A percentile compares a stretch with the other conserved stretches of the same genome.
phyloP scores from a whole-genome alignment of 441 rosid species.

The Hura crepitans region DNA sequence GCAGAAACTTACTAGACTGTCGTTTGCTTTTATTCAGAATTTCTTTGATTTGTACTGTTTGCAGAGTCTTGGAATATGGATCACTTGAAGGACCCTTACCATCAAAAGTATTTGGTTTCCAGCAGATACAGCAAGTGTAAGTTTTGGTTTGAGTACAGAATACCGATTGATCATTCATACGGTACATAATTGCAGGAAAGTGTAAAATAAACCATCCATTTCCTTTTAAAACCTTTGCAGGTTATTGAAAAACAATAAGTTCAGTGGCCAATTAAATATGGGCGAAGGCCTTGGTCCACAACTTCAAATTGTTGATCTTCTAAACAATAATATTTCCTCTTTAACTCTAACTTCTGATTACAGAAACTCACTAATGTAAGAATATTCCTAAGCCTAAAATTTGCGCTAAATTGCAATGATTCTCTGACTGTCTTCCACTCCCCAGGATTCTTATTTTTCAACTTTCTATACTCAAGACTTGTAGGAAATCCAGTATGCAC shows the following conservation, averaged over 20 bases:
- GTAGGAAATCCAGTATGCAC: conserved; percentile 84
- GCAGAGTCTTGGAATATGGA: conserved; percentile 74
- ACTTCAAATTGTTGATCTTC: conserved; percentile 73
- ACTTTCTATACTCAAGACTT: conserved; percentile 46
- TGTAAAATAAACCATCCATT: conserved; percentile 10
- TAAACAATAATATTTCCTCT: conserved; percentile 67
- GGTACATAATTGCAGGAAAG: not conserved
- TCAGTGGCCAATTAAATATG: conserved; percentile 63
- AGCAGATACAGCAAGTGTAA: conserved; percentile 87
- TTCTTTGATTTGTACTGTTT: conserved; percentile 11
- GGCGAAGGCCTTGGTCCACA: conserved; percentile 56
- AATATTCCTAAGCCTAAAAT: conserved; percentile 11
- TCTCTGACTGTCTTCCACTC: not conserved
- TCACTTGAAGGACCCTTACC: conserved; percentile 68
- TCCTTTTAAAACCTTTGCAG: conserved; percentile 37
- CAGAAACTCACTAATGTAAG: conserved; percentile 59
- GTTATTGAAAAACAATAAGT: conserved; percentile 60
- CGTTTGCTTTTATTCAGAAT: conserved; percentile 18
- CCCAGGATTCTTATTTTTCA: conserved; percentile 12
- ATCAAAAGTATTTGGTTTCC: conserved; percentile 57
- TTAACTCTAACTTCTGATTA: conserved; percentile 61
- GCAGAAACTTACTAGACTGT: not conserved
- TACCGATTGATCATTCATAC: not conserved
- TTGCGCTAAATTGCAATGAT: not conserved
- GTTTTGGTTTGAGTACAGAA: conserved; percentile 20